Evolutionary conservation across 768 basidiomycete genomes (phyloP).

Genomic region (Rhizopogon vesiculosus): DNA sequence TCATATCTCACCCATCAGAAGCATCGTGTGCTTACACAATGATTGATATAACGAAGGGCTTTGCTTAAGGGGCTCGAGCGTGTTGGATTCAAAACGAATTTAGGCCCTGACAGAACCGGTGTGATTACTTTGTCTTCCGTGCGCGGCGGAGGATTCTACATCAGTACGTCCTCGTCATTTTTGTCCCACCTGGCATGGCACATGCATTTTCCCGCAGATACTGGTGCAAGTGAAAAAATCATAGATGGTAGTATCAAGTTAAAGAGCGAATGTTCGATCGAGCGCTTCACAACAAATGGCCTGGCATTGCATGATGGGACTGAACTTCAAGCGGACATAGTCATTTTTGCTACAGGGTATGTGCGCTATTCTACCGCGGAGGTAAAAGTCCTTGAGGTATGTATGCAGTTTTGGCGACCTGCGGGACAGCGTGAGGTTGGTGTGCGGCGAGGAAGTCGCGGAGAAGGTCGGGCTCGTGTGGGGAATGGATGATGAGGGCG

Average conservation of each 20-base stretch:
- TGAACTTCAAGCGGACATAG: constrained; percentile 20
- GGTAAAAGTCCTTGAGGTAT: not conserved
- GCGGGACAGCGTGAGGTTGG: constrained; percentile 30
- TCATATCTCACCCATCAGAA: not conserved
- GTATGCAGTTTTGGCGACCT: constrained; percentile 41
- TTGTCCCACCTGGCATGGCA: not conserved
- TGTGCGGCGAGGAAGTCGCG: constrained; percentile 44
- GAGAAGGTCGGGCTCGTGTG: constrained; percentile 49
- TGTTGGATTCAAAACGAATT: constrained; percentile 33
- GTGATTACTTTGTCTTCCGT: constrained; percentile 24
- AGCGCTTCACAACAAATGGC: constrained; percentile 22
- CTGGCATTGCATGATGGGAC: constrained; percentile 25
- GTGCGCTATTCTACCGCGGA: not conserved
- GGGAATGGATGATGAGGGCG: constrained; percentile 65
- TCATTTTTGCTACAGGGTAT: constrained; percentile 31
- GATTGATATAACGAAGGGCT: constrained; percentile 19
- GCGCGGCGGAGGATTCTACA: constrained; percentile 33
- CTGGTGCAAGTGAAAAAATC: constrained; percentile 40
- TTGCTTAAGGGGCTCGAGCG: constrained; percentile 32
- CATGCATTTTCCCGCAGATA: constrained; percentile 15
- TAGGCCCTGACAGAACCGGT: constrained; percentile 35
- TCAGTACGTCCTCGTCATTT: constrained; percentile 21
- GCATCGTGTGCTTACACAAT: not conserved
- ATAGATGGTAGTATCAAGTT: constrained; percentile 48
- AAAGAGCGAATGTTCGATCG: constrained; percentile 31